Evolutionary conservation across 208 protist species (phyloP).

Genomic region (Acanthamoeba sp.): DNA sequence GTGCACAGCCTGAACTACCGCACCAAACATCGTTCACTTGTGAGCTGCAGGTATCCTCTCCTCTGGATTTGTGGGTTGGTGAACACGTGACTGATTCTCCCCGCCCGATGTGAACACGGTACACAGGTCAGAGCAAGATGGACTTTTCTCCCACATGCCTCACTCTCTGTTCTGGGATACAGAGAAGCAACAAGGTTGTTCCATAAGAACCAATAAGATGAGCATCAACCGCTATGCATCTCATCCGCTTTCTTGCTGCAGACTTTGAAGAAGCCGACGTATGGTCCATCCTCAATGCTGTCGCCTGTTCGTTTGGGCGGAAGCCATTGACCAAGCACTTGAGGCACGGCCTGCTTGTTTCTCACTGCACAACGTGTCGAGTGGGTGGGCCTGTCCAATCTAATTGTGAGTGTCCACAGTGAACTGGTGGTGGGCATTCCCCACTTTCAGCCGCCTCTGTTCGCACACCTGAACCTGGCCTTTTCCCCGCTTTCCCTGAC

Average conservation of each 20-base stretch:
- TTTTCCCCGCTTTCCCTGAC: background rate
- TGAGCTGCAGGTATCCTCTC: background rate
- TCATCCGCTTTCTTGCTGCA: background rate
- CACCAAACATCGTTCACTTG: background rate
- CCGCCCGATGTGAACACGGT: too few species aligned
- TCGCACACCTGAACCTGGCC: background rate
- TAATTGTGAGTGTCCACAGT: background rate
- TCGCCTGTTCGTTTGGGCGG: background rate
- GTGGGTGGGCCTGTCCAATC: background rate
- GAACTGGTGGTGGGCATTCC: constrained; percentile 23
- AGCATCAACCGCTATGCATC: background rate
- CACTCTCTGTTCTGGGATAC: constrained; percentile 18
- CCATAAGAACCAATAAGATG: too few species aligned
- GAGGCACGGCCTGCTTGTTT: background rate
- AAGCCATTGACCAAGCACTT: constrained; percentile 11
- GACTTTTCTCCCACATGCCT: background rate
- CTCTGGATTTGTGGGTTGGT: too few species aligned
- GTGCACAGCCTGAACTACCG: background rate
- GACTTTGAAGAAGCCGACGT: background rate
- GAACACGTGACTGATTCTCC: too few species aligned
- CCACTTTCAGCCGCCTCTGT: constrained; percentile 9
- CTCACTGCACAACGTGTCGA: background rate
- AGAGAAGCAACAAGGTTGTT: background rate
- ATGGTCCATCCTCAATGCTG: background rate
- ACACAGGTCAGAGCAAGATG: background rate